Evolutionary conservation across 1,284 basidiomycete genomes (phyloP).

Genomic region (Salmacisia buchloeana): DNA sequence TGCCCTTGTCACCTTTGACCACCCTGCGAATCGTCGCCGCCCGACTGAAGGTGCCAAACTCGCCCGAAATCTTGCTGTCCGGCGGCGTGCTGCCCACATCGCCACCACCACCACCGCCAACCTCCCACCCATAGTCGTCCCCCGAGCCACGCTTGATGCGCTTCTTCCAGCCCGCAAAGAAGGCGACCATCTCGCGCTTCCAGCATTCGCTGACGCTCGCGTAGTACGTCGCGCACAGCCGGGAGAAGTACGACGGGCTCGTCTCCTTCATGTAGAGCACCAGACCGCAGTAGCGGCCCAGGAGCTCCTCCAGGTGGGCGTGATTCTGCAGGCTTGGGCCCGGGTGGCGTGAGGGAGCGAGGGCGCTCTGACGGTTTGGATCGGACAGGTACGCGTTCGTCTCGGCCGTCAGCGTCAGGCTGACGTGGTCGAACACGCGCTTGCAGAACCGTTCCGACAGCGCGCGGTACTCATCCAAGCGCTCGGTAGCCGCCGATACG

Average conservation of each 20-base stretch:
- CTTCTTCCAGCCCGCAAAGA: slow-evolving; percentile 26
- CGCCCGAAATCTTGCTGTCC: slow-evolving; percentile 4
- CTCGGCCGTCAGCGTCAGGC: slow-evolving; percentile 69
- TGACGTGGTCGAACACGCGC: slow-evolving; percentile 77
- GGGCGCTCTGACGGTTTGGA: slow-evolving; percentile 7
- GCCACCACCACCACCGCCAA: slow-evolving; percentile 9
- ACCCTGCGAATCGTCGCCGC: slow-evolving; percentile 18
- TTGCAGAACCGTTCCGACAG: slow-evolving; percentile 87
- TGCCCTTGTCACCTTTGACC: slow-evolving; percentile 18
- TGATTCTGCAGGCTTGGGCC: slow-evolving; percentile 36
- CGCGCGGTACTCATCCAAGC: slow-evolving; percentile 79
- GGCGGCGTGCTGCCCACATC: slow-evolving; percentile 19
- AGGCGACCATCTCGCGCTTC: slow-evolving; percentile 33
- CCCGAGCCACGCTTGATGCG: slow-evolving; percentile 15
- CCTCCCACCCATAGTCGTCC: slow-evolving; percentile 2
- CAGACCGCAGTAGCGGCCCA: slow-evolving; percentile 81
- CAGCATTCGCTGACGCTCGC: slow-evolving; percentile 35
- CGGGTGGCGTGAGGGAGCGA: slow-evolving; percentile 9
- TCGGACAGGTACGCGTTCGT: slow-evolving; percentile 28
- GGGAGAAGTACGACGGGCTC: slow-evolving; percentile 47
- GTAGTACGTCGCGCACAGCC: slow-evolving; percentile 39
- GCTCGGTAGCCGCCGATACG: slow-evolving; percentile 79
- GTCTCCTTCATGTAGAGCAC: slow-evolving; percentile 93
- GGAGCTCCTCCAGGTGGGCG: slow-evolving; percentile 63
- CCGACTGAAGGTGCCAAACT: slow-evolving; percentile 6